A percentile compares a stretch with the other conserved stretches of the same genome.
Conservation (phyloP, 495 filamentous ascomycete genomes). For the Aspergillus hancockii region DNA sequence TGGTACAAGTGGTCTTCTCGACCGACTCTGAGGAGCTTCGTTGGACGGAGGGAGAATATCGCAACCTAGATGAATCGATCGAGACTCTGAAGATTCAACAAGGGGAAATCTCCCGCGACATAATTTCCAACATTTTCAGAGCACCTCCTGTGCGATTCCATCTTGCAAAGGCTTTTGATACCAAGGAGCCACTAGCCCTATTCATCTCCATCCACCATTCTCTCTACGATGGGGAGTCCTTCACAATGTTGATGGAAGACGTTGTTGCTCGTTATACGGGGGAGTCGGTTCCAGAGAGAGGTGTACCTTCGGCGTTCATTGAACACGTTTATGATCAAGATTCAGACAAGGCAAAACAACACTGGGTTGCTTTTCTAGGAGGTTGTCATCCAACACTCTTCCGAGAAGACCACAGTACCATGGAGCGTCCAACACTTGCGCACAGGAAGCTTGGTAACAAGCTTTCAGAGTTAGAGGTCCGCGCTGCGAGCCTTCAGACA, state of each 20-base stretch:
- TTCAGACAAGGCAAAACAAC: slow-evolving; percentile 53
- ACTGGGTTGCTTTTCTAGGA: slow-evolving; percentile 67
- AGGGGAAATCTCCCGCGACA: slow-evolving; percentile 19
- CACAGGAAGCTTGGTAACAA: slow-evolving; percentile 22
- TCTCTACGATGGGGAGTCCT: slow-evolving; percentile 83
- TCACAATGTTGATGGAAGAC: slow-evolving; percentile 62
- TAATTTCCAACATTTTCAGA: slow-evolving; percentile 26
- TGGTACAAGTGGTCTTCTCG: slow-evolving; percentile 65
- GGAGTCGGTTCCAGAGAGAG: slow-evolving; percentile 17
- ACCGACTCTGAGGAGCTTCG: slow-evolving; percentile 10
- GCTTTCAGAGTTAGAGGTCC: slow-evolving; percentile 26
- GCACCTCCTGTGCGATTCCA: slow-evolving; percentile 30
- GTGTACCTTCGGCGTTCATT: slow-evolving; percentile 35
- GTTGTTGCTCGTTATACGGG: slow-evolving; percentile 45
- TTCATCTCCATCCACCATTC: slow-evolving; percentile 58
- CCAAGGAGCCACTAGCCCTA: slow-evolving; percentile 19
- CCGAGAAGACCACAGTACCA: slow-evolving; percentile 15
- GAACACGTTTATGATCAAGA: slow-evolving; percentile 48
- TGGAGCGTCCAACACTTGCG: slow-evolving; percentile 17
- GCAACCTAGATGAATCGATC: slow-evolving; percentile 18
- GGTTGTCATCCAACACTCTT: slow-evolving; percentile 35
- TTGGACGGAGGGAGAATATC: slow-evolving; percentile 25
- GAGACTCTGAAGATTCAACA: slow-evolving; percentile 10
- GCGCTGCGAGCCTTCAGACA: slow-evolving; percentile 28
- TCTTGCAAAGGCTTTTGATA: slow-evolving; percentile 16